Conservation (phyloP, 192 early-diverging fungal genomes). For the Dissophora ornata region DNA sequence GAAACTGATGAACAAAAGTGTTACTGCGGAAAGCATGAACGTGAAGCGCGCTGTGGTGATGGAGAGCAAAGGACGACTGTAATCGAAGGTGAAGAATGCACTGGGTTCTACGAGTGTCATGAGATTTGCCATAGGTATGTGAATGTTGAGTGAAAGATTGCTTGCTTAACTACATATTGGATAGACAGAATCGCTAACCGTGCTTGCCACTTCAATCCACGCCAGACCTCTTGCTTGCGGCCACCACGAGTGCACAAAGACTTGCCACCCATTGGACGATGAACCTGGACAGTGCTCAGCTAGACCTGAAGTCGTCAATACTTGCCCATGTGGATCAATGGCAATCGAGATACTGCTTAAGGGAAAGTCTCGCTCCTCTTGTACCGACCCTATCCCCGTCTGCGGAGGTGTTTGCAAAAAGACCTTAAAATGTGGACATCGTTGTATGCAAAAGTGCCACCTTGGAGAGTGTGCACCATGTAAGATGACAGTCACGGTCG, state of each 20-base stretch:
- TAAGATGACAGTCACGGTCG: slow-evolving; percentile 54
- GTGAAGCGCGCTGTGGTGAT: slow-evolving; percentile 69
- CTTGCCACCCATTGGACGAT: slow-evolving; percentile 63
- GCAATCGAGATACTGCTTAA: slow-evolving; percentile 47
- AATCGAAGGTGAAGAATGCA: slow-evolving; percentile 12
- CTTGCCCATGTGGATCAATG: slow-evolving; percentile 66
- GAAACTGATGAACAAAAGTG: slow-evolving; percentile 69
- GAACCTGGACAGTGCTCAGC: slow-evolving; percentile 61
- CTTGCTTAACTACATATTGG: too few species aligned
- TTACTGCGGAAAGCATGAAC: slow-evolving; percentile 74
- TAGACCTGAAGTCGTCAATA: slow-evolving; percentile 58
- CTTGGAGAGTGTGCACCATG: slow-evolving; percentile 74
- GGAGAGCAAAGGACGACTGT: slow-evolving; percentile 49
- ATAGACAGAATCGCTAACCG: too few species aligned
- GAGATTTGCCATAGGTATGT: slow-evolving; percentile 60
- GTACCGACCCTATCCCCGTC: slow-evolving; percentile 67
- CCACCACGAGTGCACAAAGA: slow-evolving; percentile 60
- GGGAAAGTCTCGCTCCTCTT: slow-evolving; percentile 47
- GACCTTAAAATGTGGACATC: slow-evolving; percentile 69
- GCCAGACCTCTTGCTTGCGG: slow-evolving; percentile 63
- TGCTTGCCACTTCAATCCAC: background rate
- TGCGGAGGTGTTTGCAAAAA: slow-evolving; percentile 72
- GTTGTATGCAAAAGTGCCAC: slow-evolving; percentile 71
- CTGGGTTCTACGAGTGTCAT: slow-evolving; percentile 66
- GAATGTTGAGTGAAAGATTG: background rate